Percentiles rank a stretch among this genome's conserved stretches.
phyloP scores from a whole-genome alignment of 139 green algal species.

The Closterium sp. region DNA sequence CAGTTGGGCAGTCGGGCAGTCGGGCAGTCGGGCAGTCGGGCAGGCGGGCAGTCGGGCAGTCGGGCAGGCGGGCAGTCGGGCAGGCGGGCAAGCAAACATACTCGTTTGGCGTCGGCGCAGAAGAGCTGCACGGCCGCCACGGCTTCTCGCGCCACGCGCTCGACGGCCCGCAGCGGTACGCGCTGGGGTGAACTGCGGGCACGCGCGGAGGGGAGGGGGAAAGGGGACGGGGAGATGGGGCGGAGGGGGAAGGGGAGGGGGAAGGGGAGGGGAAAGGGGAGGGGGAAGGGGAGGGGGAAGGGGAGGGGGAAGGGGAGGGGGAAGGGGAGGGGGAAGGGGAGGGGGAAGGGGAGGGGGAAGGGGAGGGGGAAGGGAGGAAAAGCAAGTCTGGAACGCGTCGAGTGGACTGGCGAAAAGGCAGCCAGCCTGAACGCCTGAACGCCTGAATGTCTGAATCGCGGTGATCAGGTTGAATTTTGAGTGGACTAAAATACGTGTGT shows the following conservation, averaged over 20 bases:
- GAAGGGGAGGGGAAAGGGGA: background rate
- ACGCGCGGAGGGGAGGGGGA: background rate
- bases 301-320: background rate
- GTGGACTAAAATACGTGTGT: no score
- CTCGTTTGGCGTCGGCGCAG: background rate
- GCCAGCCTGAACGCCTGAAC: background rate
- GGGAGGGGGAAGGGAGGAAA: background rate
- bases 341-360: background rate
- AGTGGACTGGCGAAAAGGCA: no score
- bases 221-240: background rate
- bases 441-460: no score
- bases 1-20: no score
- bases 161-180: background rate
- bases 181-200: background rate
- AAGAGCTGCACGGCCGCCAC: background rate
- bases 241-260: background rate
- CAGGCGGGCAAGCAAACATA: no score
- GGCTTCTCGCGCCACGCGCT: background rate
- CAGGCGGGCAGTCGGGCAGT: no score
- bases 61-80: no score
- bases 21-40: no score
- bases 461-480: no score
- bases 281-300: background rate
- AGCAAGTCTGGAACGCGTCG: slow-evolving; percentile 1
- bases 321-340: background rate